Evolutionary conservation across 169 alveolate species (phyloP).

Genomic region (Plasmodium yoelii): DNA sequence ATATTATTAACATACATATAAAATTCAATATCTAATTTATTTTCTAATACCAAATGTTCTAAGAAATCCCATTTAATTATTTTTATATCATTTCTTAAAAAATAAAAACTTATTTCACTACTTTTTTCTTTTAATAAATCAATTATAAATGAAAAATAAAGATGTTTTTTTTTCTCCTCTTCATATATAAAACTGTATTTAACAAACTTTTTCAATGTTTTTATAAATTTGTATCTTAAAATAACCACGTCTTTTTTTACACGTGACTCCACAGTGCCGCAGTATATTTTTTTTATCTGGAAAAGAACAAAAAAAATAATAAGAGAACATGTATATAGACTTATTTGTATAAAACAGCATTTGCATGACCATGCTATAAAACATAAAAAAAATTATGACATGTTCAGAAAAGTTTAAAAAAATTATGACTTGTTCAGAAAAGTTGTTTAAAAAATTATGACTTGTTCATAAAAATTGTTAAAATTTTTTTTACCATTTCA

Average conservation of each 20-base stretch:
- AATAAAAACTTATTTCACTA: slow-evolving; percentile 10
- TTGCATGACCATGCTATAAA: neutral
- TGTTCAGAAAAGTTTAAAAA: too few species aligned
- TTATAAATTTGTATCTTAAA: slow-evolving; percentile 27
- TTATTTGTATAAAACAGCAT: neutral
- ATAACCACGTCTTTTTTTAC: slow-evolving; percentile 12
- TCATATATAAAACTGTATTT: slow-evolving; percentile 34
- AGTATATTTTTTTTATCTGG: slow-evolving; percentile 25
- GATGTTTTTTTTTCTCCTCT: slow-evolving; percentile 12
- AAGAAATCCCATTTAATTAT: slow-evolving; percentile 42
- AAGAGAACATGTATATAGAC: neutral
- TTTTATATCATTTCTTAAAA: slow-evolving; percentile 56
- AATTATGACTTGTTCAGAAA: too few species aligned
- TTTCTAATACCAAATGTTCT: slow-evolving; percentile 6
- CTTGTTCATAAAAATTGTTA: neutral
- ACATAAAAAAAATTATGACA: too few species aligned
- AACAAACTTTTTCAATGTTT: slow-evolving; percentile 19
- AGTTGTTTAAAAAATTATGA: neutral
- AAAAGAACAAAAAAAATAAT: neutral
- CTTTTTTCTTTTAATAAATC: slow-evolving; percentile 41
- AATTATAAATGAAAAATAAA: slow-evolving; percentile 19
- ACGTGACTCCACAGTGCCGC: neutral
- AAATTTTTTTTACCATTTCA: slow-evolving; percentile 22
- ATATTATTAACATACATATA: slow-evolving; percentile 30
- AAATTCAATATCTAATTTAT: slow-evolving; percentile 36